Conservation (phyloP, 2,329 filamentous ascomycete species). For the Paraphoma chrysanthemicola region DNA sequence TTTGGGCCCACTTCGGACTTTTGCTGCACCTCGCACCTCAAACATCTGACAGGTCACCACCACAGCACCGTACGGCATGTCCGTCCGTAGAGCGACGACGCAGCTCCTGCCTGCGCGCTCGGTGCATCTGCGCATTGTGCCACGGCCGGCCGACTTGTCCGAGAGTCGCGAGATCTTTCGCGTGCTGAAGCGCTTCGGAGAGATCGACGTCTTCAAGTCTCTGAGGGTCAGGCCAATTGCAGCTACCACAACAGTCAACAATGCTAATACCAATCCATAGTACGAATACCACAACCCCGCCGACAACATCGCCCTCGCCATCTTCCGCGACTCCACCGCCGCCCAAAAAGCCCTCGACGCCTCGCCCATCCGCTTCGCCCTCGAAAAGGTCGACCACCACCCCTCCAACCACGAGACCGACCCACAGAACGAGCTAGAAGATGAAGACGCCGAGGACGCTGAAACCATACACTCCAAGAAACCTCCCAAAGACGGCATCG, state of each 20-base stretch:
- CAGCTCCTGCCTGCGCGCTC: slow-evolving; percentile 48
- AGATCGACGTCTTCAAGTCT: slow-evolving; percentile 56
- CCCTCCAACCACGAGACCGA: slow-evolving; percentile 4
- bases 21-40: not conserved
- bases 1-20: slow-evolving; percentile 26
- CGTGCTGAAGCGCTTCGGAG: slow-evolving; percentile 57
- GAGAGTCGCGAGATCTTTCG: slow-evolving; percentile 58
- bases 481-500: slow-evolving; percentile 25
- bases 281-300: slow-evolving; percentile 51
- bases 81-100: slow-evolving; percentile 30
- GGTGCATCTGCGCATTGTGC: slow-evolving; percentile 56
- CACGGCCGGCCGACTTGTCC: slow-evolving; percentile 55
- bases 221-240: slow-evolving; percentile 43
- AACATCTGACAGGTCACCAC: not conserved
- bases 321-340: slow-evolving; percentile 52
- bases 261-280: not conserved
- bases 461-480: not conserved
- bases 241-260: not conserved
- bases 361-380: slow-evolving; percentile 56
- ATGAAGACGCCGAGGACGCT: slow-evolving; percentile 19
- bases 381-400: slow-evolving; percentile 39
- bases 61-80: slow-evolving; percentile 27
- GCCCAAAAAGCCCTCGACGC: slow-evolving; percentile 52
- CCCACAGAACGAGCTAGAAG: slow-evolving; percentile 1
- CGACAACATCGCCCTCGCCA: slow-evolving; percentile 55